Percentiles rank a stretch among this genome's conserved stretches.
These are phyloP conservation scores for Trichodelitschia bisporula DNA, from an alignment of 495 filamentous ascomycete species.

Conservation along the genomic window DNA sequence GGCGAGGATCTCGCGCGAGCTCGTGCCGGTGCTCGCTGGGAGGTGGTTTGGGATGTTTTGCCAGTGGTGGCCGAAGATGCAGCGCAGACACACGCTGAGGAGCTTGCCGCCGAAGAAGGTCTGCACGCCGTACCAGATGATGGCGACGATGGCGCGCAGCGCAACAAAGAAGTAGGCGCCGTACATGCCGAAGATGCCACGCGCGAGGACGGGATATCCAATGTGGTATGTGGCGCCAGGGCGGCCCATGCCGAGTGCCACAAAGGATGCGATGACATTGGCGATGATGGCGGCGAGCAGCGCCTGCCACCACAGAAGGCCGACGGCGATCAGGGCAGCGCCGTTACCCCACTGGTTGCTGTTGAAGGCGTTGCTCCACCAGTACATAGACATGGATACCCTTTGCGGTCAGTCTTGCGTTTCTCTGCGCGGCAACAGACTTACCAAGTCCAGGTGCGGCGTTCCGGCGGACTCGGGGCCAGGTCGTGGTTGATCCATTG, in stretches of 20 bases:
- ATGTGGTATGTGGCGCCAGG: slow-evolving; percentile 2
- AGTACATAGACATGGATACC: neutral
- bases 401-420: neutral
- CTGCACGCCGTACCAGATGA: slow-evolving; percentile 1
- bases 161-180: neutral
- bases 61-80: slow-evolving; percentile 3
- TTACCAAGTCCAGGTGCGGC: neutral
- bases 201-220: slow-evolving; percentile 1
- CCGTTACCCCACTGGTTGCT: neutral
- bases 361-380: neutral
- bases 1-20: slow-evolving; percentile 20
- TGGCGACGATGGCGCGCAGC: neutral
- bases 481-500: neutral
- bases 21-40: slow-evolving; percentile 21
- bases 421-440: neutral
- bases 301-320: slow-evolving; percentile 6
- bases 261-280: slow-evolving; percentile 7
- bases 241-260: slow-evolving; percentile 2
- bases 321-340: slow-evolving; percentile 10
- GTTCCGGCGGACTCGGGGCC: neutral
- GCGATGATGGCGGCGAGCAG: slow-evolving; percentile 6
- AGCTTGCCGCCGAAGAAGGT: neutral
- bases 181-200: neutral
- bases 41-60: slow-evolving; percentile 22
- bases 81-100: neutral